phyloP scores from a whole-genome alignment of 306 rosid genomes.

The Cucumis sativus region DNA sequence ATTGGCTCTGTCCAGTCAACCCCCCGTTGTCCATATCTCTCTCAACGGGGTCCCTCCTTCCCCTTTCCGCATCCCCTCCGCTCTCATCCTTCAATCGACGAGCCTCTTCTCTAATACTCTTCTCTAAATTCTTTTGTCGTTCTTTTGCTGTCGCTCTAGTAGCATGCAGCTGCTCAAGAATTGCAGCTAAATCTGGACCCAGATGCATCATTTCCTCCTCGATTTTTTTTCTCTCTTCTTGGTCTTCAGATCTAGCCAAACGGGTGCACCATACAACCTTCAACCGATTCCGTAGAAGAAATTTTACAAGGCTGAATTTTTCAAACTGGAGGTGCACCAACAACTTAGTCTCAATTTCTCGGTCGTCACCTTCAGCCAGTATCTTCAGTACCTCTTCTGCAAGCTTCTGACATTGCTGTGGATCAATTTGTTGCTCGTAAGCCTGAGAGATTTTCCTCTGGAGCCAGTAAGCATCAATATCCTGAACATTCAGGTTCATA shows the following conservation, averaged over 20 bases:
- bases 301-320: conserved; percentile 65
- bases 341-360: conserved; percentile 65
- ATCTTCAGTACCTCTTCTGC: conserved; percentile 78
- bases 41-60: conserved; percentile 54
- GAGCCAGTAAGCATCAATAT: conserved; percentile 95
- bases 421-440: conserved; percentile 77
- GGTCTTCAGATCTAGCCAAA: conserved; percentile 74
- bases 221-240: conserved; percentile 62
- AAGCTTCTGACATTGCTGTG: conserved; percentile 77
- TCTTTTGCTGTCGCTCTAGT: conserved; percentile 84
- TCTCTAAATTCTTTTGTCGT: conserved; percentile 84
- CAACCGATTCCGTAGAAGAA: conserved; percentile 51
- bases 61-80: conserved; percentile 59
- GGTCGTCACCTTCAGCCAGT: conserved; percentile 72
- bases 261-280: conserved; percentile 93
- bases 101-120: conserved; percentile 89
- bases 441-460: conserved; percentile 94
- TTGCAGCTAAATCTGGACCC: conserved; percentile 59
- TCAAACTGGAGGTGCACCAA: conserved; percentile 55
- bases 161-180: conserved; percentile 82
- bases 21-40: conserved; percentile 73
- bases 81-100: conserved; percentile 69
- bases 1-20: conserved; percentile 62
- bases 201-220: conserved; percentile 81
- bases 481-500: conserved; percentile 79